Percentiles rank a stretch among this genome's conserved stretches.
phyloP scores from a whole-genome alignment of 1,139 yeast genomes.

The Lodderomyces parapsilosis region DNA sequence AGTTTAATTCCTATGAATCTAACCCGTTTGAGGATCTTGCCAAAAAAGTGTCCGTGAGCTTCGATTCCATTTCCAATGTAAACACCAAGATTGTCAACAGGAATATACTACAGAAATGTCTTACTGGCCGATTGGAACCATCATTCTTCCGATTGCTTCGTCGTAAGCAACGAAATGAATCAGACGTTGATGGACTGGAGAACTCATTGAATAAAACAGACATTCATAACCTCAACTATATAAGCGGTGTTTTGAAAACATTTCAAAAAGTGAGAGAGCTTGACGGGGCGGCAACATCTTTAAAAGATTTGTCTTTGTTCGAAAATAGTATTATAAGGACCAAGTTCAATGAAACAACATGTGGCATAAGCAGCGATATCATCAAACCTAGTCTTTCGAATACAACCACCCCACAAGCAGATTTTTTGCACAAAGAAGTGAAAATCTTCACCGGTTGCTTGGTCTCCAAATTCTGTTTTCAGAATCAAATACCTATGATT shows the following conservation, averaged over 20 bases:
- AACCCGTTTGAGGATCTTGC: slow-evolving; percentile 32
- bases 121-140: slow-evolving; percentile 27
- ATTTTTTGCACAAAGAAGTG: slow-evolving; percentile 28
- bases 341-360: too few relatives aligned
- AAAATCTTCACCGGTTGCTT: slow-evolving; percentile 26
- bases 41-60: slow-evolving; percentile 25
- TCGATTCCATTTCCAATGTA: slow-evolving; percentile 26
- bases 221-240: slow-evolving; percentile 33
- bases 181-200: neutral
- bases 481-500: slow-evolving; percentile 29
- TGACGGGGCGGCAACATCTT: slow-evolving; percentile 24
- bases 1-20: slow-evolving; percentile 31
- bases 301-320: neutral
- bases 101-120: slow-evolving; percentile 24
- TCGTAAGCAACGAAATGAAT: slow-evolving; percentile 1
- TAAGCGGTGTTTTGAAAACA: slow-evolving; percentile 29
- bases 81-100: slow-evolving; percentile 23
- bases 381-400: neutral
- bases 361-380: neutral
- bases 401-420: slow-evolving; percentile 12
- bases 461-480: slow-evolving; percentile 24
- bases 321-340: neutral
- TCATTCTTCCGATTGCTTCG: slow-evolving; percentile 32
- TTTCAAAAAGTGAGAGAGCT: slow-evolving; percentile 34
- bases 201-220: slow-evolving; percentile 23